Evolutionary conservation across 2,329 filamentous ascomycete species (phyloP).

Genomic region (Amesomyces nigricolor): DNA sequence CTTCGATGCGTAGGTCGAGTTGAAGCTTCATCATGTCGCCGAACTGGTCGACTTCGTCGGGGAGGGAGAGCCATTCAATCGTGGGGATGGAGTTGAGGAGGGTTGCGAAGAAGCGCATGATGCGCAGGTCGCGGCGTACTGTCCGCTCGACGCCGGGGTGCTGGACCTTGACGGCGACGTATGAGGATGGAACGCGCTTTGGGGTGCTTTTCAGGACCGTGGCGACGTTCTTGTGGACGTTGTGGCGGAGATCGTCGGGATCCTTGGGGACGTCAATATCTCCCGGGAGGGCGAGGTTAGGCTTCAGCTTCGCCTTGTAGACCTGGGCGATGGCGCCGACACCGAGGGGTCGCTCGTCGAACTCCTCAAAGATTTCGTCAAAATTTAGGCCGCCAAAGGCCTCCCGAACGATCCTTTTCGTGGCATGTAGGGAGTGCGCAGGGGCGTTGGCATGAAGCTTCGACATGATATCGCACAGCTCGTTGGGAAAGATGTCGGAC

Average conservation of each 20-base stretch:
- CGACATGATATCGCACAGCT: constrained; percentile 91
- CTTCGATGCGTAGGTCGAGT: constrained; percentile 89
- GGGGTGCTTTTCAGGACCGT: constrained; percentile 81
- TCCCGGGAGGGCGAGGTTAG: constrained; percentile 62
- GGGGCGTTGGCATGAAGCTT: constrained; percentile 91
- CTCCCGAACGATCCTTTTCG: constrained; percentile 69
- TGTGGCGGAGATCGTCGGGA: constrained; percentile 48
- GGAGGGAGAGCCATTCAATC: constrained; percentile 94
- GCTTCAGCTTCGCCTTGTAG: constrained; percentile 88
- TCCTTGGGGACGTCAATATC: constrained; percentile 48
- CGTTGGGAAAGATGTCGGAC: constrained; percentile 89
- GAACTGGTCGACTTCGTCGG: constrained; percentile 89
- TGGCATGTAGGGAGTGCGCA: constrained; percentile 76
- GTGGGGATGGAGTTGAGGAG: constrained; percentile 82
- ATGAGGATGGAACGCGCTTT: constrained; percentile 77
- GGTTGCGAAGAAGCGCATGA: constrained; percentile 88
- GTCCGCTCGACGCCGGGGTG: constrained; percentile 87
- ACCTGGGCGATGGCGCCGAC: constrained; percentile 97
- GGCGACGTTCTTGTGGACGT: constrained; percentile 76
- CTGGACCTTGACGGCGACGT: constrained; percentile 93
- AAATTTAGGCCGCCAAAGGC: constrained; percentile 79
- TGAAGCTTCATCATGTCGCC: constrained; percentile 99
- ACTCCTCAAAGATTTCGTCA: constrained; percentile 93
- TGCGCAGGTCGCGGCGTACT: constrained; percentile 83
- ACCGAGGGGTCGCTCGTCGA: constrained; percentile 80